These are phyloP conservation scores for Pelargonium hybrid DNA, from an alignment of 441 rosid genomes.

Conservation along the genomic window DNA sequence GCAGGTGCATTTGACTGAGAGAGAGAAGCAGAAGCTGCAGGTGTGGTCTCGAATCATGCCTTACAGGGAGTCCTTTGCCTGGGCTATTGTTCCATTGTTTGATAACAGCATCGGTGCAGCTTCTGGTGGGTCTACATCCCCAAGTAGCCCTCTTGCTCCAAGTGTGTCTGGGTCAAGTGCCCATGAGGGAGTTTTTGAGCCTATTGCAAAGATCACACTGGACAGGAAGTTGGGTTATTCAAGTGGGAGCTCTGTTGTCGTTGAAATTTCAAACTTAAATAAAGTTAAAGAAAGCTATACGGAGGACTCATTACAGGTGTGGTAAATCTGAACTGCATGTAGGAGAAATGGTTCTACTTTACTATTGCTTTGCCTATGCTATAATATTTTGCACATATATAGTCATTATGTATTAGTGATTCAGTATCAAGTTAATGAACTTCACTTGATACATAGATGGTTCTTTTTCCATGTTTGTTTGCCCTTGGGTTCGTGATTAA, in stretches of 20 bases:
- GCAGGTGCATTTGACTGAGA: slow-evolving; percentile 87
- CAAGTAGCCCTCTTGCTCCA: slow-evolving; percentile 93
- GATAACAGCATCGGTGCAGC: slow-evolving; percentile 74
- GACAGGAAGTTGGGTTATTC: slow-evolving; percentile 85
- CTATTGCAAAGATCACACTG: slow-evolving; percentile 74
- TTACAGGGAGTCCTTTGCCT: slow-evolving; percentile 90
- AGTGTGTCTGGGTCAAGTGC: slow-evolving; percentile 82
- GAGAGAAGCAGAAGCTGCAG: slow-evolving; percentile 97
- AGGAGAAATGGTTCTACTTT: too few species aligned
- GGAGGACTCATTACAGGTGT: slow-evolving; percentile 95
- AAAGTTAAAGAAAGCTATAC: slow-evolving; percentile 97
- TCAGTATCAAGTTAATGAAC: too few species aligned
- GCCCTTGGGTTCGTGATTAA: too few species aligned
- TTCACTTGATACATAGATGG: too few species aligned
- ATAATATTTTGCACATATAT: too few species aligned
- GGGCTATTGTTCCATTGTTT: slow-evolving; percentile 98
- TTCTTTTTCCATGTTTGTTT: too few species aligned
- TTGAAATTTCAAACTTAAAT: slow-evolving; percentile 92
- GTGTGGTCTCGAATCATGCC: slow-evolving; percentile 99
- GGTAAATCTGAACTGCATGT: background rate
- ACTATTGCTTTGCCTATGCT: too few species aligned
- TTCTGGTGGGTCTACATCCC: slow-evolving; percentile 89
- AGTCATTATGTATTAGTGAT: too few species aligned
- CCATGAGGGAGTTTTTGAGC: slow-evolving; percentile 74
- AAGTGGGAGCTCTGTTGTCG: slow-evolving; percentile 73